Percentiles rank a stretch among this genome's conserved stretches.
These are phyloP conservation scores for Scheffersomyces coipomensis DNA, from an alignment of 805 yeast genomes.

Conservation along the genomic window DNA sequence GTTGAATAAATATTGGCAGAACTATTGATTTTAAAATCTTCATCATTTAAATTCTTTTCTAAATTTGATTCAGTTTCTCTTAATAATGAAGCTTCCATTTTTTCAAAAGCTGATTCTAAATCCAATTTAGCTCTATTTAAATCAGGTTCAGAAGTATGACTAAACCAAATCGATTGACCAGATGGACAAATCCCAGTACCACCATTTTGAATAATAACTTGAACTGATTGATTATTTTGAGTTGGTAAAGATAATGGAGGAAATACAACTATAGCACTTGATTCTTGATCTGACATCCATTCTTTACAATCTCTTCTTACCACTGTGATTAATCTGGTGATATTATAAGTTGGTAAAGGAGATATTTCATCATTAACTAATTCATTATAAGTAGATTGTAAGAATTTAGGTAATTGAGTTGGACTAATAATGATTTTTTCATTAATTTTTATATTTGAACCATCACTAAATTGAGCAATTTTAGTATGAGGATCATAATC, in stretches of 20 bases:
- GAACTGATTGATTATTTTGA: constrained; percentile 71
- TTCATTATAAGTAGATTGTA: constrained; percentile 38
- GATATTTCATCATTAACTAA: constrained; percentile 43
- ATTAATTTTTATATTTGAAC: constrained; percentile 67
- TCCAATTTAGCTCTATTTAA: constrained; percentile 71
- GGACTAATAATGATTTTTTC: constrained; percentile 82
- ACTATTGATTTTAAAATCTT: constrained; percentile 33
- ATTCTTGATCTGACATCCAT: constrained; percentile 87
- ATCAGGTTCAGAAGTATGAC: constrained; percentile 69
- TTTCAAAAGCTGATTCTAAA: constrained; percentile 74
- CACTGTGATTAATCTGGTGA: constrained; percentile 75
- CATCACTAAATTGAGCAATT: constrained; percentile 73
- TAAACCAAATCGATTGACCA: constrained; percentile 90
- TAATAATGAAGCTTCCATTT: constrained; percentile 75
- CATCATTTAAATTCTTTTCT: constrained; percentile 48
- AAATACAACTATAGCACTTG: constrained; percentile 85
- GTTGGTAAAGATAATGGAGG: constrained; percentile 79
- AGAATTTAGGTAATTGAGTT: constrained; percentile 50
- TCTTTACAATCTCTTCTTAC: constrained; percentile 86
- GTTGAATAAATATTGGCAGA: constrained; percentile 37
- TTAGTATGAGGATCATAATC: constrained; percentile 66
- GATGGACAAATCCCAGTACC: constrained; percentile 83
- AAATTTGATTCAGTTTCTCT: constrained; percentile 69
- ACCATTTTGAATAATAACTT: constrained; percentile 82
- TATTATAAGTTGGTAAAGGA: constrained; percentile 43